Evolutionary conservation across 345 rosid genomes (phyloP), one percentile per base, ranked within the genome.

Genomic region (Moringa oleifera): DNA sequence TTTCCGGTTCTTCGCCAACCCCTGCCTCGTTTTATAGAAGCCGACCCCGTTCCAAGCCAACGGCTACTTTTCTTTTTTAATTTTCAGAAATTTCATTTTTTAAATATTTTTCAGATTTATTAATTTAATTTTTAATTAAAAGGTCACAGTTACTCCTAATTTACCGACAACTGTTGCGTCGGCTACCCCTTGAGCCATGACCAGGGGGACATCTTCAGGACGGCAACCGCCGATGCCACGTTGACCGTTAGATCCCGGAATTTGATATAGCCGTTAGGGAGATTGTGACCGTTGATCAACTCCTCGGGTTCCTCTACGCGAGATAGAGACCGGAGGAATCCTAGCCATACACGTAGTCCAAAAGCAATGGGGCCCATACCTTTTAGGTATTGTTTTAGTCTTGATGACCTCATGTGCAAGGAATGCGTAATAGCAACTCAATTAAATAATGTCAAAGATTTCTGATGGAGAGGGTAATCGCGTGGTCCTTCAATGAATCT

Each of bases 171-270:
- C 84, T 74, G 78, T 52, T 23, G 71, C 68, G 61, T 63, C 77
- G 71, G 80, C 73, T 53, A 70, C 56, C 68, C 57, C 59, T 31
- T 67, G 25, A 62, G 71, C 57, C 77, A 77, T 72, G 76, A 53
- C 65, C 73, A 78, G 71, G 72, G 71, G 76, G 64, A 53, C 63
- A 71, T n/a, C 76, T 57, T 71, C 51, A 73, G 90, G 97, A 71
- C 89, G 95, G 93, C 85, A 62, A 73, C 97, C 96, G 97, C 83
- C 91, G 23, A 64, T 53, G 52, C 22, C 28, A 69, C 56, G 0
- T 17, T 0, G 72, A 57, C 87, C 87, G 81, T 84, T 64, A 64
- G 90, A 86, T 88, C 28, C 23, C 16, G 13, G 49, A 55, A 63
- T 56, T 62, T 36, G 70, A 71, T 66, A 64, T 73, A 61, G 79